A percentile compares a stretch with the other conserved stretches of the same genome.
These are phyloP conservation scores for Parmelia sp. DNA, from an alignment of 495 filamentous ascomycete genomes.

Conservation along the genomic window DNA sequence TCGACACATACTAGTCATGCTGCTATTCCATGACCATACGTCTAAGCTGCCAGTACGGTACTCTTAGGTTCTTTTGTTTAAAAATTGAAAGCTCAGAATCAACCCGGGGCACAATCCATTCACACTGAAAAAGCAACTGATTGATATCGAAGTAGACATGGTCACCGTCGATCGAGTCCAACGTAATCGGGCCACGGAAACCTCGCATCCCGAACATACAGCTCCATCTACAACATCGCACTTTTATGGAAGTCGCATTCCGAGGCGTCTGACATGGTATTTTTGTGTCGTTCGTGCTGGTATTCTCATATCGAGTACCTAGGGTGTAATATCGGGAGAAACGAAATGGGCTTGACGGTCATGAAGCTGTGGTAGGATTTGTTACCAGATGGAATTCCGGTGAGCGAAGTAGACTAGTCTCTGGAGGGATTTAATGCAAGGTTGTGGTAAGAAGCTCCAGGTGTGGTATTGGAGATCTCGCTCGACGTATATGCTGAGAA, in stretches of 20 bases:
- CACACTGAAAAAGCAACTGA: constrained; percentile 36
- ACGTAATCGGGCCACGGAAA: constrained; percentile 40
- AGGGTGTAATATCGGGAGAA: constrained; percentile 36
- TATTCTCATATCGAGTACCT: constrained; percentile 38
- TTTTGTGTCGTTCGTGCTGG: constrained; percentile 36
- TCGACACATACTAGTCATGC: background rate
- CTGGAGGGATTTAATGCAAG: constrained; percentile 31
- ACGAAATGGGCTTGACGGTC: constrained; percentile 39
- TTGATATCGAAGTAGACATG: constrained; percentile 42
- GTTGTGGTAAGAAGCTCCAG: constrained; percentile 34
- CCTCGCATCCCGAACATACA: constrained; percentile 36
- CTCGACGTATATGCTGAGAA: constrained; percentile 30
- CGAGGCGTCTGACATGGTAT: constrained; percentile 36
- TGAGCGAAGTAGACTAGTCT: constrained; percentile 28
- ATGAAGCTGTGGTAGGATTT: constrained; percentile 33
- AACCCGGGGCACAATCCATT: constrained; percentile 32
- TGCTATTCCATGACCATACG: background rate
- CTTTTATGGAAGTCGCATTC: constrained; percentile 36
- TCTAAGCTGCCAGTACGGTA: constrained; percentile 14
- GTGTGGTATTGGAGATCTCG: constrained; percentile 34
- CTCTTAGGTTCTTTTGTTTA: constrained; percentile 30
- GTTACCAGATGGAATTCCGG: constrained; percentile 33
- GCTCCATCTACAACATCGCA: constrained; percentile 28
- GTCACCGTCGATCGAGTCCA: constrained; percentile 33
- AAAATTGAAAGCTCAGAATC: constrained; percentile 29